Percentiles rank a stretch among this genome's conserved stretches.
Conservation (phyloP, 2,329 filamentous ascomycete species). For the Trichocomaceae sp. region DNA sequence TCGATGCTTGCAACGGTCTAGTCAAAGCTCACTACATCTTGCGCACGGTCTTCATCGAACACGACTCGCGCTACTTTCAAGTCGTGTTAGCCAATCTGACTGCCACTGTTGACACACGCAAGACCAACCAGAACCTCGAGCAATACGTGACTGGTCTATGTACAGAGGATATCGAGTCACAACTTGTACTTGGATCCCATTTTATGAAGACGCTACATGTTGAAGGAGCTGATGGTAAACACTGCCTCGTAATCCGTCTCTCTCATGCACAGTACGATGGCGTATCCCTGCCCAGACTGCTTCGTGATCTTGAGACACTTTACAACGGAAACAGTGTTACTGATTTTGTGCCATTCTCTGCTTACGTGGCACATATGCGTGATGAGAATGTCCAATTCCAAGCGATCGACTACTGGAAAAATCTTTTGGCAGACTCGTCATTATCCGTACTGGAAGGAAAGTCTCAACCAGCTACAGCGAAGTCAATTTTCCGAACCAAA, state of each 20-base stretch:
- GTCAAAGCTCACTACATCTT: conserved; percentile 56
- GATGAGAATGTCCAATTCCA: background rate
- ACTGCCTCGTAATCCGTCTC: conserved; percentile 48
- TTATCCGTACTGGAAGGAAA: background rate
- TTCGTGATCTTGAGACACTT: conserved; percentile 51
- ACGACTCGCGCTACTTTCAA: conserved; percentile 44
- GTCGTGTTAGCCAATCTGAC: conserved; percentile 50
- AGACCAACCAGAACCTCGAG: background rate
- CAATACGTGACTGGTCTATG: background rate
- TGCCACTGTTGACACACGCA: conserved; percentile 18
- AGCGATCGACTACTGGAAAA: conserved; percentile 1
- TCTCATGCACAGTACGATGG: conserved; percentile 64
- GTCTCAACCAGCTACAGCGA: background rate
- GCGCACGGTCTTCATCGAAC: conserved; percentile 56
- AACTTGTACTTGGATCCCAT: conserved; percentile 1
- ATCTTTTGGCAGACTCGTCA: background rate
- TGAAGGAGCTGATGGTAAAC: conserved; percentile 19
- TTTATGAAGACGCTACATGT: background rate
- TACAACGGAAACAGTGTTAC: conserved; percentile 28
- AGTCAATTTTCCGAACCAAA: conserved; percentile 4
- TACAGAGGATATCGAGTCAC: background rate
- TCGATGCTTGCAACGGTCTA: conserved; percentile 38
- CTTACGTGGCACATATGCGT: background rate
- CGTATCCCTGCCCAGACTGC: conserved; percentile 54
- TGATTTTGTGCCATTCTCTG: background rate